Evolutionary conservation across 1,284 basidiomycete genomes (phyloP).

Genomic region (Leccinum griseonigrum): DNA sequence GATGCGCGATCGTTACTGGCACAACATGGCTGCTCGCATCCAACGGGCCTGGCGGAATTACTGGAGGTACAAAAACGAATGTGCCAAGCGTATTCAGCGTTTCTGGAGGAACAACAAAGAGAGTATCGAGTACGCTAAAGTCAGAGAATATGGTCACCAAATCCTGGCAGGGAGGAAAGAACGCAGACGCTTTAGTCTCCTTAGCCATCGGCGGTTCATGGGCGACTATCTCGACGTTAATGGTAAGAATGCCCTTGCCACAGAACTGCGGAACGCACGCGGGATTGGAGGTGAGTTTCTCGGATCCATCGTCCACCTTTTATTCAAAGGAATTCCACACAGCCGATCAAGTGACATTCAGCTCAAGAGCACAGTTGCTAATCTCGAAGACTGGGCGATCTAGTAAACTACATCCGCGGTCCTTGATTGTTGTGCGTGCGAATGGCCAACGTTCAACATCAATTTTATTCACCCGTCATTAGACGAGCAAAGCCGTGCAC

Average conservation of each 20-base stretch:
- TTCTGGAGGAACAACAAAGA: slow-evolving; percentile 99
- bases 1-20: slow-evolving; percentile 99
- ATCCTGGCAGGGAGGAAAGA: slow-evolving; percentile 92
- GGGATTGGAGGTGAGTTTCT: slow-evolving; percentile 65
- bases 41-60: slow-evolving; percentile 97
- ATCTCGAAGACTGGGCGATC: slow-evolving; percentile 88
- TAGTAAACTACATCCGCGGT: slow-evolving; percentile 91
- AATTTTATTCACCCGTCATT: slow-evolving; percentile 3
- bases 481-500: slow-evolving; percentile 91
- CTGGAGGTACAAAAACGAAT: slow-evolving; percentile 93
- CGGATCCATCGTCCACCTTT: neutral
- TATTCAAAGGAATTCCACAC: slow-evolving; percentile 13
- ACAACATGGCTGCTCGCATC: slow-evolving; percentile 98
- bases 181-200: slow-evolving; percentile 87
- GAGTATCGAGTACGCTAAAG: slow-evolving; percentile 81
- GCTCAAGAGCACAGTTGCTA: slow-evolving; percentile 80
- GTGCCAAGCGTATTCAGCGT: slow-evolving; percentile 91
- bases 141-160: slow-evolving; percentile 93
- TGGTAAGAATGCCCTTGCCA: slow-evolving; percentile 77
- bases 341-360: slow-evolving; percentile 84
- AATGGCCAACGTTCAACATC: slow-evolving; percentile 13
- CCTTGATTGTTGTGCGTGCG: slow-evolving; percentile 79
- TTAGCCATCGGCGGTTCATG: slow-evolving; percentile 94
- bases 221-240: slow-evolving; percentile 97
- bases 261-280: slow-evolving; percentile 75